These are phyloP conservation scores for Elaeis guineensis DNA, from an alignment of 176 grass and related monocot species.

Conservation along the genomic window DNA sequence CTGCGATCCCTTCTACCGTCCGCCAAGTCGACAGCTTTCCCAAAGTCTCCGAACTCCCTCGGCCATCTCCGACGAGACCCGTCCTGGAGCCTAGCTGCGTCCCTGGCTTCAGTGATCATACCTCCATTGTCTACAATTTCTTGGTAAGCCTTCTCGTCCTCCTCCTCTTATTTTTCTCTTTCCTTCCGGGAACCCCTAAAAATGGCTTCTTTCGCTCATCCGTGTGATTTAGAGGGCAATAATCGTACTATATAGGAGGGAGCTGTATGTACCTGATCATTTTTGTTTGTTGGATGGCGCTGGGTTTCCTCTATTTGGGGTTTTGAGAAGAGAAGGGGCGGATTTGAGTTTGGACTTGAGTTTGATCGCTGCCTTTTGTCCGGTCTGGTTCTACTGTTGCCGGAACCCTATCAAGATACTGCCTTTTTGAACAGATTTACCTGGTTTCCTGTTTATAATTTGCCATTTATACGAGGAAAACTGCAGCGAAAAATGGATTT, in stretches of 20 bases:
- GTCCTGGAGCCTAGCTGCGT: not conserved
- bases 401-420: no score
- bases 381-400: no score
- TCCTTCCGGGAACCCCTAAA: constrained; percentile 1
- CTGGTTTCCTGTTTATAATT: no score
- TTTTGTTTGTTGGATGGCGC: not conserved
- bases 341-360: no score
- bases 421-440: no score
- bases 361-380: no score
- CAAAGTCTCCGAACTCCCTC: constrained; percentile 1
- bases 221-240: constrained; percentile 8
- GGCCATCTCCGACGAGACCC: constrained; percentile 4
- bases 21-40: not conserved
- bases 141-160: constrained; percentile 8
- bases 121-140: constrained; percentile 12
- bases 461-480: no score
- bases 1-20: no score
- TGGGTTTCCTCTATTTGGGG: no score
- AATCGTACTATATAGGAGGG: constrained; percentile 12
- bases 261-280: not conserved
- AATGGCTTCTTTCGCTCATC: constrained; percentile 5
- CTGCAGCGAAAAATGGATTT: no score
- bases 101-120: no score
- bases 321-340: no score
- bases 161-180: not conserved